Base-by-base conservation (phyloP, 495 filamentous ascomycete genomes). In the Penicillium simplicissimum region DNA sequence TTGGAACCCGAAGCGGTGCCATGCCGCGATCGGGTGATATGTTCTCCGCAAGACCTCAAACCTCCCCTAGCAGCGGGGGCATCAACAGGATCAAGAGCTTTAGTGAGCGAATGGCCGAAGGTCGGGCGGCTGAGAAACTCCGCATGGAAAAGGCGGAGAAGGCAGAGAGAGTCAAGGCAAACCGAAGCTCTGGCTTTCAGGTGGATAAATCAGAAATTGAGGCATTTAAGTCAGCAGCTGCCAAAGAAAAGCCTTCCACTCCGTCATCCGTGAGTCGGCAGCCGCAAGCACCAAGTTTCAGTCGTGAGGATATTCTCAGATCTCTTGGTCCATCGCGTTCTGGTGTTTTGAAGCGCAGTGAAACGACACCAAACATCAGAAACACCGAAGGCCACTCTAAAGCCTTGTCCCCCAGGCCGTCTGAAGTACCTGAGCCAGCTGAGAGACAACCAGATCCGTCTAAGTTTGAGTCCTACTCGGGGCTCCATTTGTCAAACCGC, bases 381-480 rank as follows among this genome's bases (percentile, higher is more conserved):
- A 71, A 71, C 34, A 61, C 14, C 14, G 58, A 71, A 52, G 33
- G n/a, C 7, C 60, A 56, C 35, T 31, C 40, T n/a, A 60, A 58
- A 35, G 64, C 45, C 5, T 53, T 17, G 9, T 35, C 33, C 21
- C n/a, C 70, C 14, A 66, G 54, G 25, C 37, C 21, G 8, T 42
- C 62, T 11, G 64, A 66, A 52, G 65, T 66, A 43, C 15, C 23
- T 37, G 35, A 53, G 11, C 17, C 38, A 15, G 64, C 67, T 13
- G 51, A 28, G 38, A 74, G 66, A 54, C 57, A 65, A 11, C 67
- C 73, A 1, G 79, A 82, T 56, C 55, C 75, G 5, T 78, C 83
- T 3, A 83, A 81, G 38, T 96, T 93, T 62, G 96, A 98, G 62
- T 82, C 92, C 21, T 96, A 91, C 70, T 96, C 94, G 19, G 82